Evolutionary conservation across 768 basidiomycete species (phyloP).

Genomic region (Udeniomyces megalosporus): DNA sequence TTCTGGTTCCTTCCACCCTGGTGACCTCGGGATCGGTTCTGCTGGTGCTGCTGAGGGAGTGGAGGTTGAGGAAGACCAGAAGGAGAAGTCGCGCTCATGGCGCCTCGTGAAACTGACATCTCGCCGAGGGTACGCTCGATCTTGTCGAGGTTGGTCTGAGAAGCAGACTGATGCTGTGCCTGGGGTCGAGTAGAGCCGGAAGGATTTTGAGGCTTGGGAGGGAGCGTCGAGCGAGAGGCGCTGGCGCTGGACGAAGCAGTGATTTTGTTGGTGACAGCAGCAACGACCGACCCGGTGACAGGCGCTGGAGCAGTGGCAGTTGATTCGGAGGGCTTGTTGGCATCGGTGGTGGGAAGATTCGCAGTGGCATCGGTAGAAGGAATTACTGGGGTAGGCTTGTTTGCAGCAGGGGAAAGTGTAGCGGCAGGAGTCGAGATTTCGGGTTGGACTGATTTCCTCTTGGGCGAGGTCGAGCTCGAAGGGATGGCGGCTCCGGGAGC

Average conservation of each 20-base stretch:
- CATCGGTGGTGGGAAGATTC: background rate
- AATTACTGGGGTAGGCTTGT: background rate
- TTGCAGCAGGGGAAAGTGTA: background rate
- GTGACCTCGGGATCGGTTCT: background rate
- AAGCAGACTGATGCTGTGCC: background rate
- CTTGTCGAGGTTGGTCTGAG: slow-evolving; percentile 15
- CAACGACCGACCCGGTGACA: background rate
- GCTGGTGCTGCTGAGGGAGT: background rate
- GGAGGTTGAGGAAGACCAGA: background rate
- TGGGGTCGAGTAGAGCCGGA: background rate
- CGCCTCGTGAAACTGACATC: slow-evolving; percentile 12
- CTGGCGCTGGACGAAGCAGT: no score
- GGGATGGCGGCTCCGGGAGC: background rate
- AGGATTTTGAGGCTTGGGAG: background rate
- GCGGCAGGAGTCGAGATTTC: background rate
- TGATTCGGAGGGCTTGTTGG: background rate
- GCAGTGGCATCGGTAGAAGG: background rate
- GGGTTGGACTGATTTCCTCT: background rate
- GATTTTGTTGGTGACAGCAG: background rate
- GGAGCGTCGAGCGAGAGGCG: background rate
- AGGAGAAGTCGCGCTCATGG: background rate
- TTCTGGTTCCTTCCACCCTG: background rate
- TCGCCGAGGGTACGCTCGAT: slow-evolving; percentile 15
- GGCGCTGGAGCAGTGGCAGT: background rate
- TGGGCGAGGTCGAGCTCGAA: background rate